These are phyloP conservation scores for Penicillium parvum DNA, from an alignment of 495 filamentous ascomycete species.

Conservation along the genomic window DNA sequence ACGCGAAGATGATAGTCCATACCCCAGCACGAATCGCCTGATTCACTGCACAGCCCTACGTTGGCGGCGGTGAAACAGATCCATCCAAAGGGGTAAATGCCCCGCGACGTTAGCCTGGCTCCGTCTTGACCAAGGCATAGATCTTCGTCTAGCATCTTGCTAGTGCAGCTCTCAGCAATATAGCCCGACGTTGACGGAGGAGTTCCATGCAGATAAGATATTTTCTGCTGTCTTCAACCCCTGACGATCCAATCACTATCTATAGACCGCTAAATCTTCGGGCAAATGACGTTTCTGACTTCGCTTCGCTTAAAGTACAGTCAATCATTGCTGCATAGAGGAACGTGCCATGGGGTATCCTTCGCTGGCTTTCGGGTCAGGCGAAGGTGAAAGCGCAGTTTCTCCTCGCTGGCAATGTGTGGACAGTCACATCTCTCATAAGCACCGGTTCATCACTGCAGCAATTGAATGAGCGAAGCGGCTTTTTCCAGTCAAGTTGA, in stretches of 20 bases:
- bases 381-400: slow-evolving; percentile 1
- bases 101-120: slow-evolving; percentile 3
- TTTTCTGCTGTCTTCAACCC: background rate
- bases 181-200: slow-evolving; percentile 6
- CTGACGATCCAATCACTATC: slow-evolving; percentile 5
- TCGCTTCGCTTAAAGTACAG: slow-evolving; percentile 13
- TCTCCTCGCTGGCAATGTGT: background rate
- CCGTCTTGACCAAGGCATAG: slow-evolving; percentile 8
- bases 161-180: slow-evolving; percentile 7
- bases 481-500: too few relatives aligned
- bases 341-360: slow-evolving; percentile 11
- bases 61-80: too few relatives aligned
- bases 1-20: too few relatives aligned
- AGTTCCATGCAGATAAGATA: slow-evolving; percentile 2
- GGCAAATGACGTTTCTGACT: slow-evolving; percentile 5
- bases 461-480: too few relatives aligned
- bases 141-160: slow-evolving; percentile 5
- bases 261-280: background rate
- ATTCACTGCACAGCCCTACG: too few relatives aligned
- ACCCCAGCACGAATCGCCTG: too few relatives aligned
- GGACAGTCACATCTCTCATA: background rate
- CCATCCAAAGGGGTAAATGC: slow-evolving; percentile 10
- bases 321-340: slow-evolving; percentile 17
- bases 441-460: background rate
- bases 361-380: background rate